phyloP scores from a whole-genome alignment of 1,139 yeast species.

The Taphrina deformans region DNA sequence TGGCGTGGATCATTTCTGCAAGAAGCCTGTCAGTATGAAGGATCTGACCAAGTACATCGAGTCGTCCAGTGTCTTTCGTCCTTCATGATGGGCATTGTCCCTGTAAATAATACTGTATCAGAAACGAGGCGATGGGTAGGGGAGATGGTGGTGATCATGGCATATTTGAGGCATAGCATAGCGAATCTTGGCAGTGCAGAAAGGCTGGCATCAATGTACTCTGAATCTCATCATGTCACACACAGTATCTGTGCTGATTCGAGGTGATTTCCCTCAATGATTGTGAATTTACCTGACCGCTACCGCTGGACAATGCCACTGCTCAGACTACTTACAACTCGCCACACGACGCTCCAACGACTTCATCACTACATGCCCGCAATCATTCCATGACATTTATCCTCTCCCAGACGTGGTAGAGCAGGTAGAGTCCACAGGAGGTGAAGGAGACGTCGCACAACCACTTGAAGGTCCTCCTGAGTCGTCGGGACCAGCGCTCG shows the following conservation, averaged over 20 bases:
- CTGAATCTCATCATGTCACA: too few species aligned
- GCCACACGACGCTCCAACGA: background rate
- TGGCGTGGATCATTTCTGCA: conserved; percentile 17
- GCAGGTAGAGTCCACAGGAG: background rate
- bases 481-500: conserved; percentile 11
- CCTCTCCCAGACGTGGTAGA: conserved; percentile 8
- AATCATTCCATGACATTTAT: background rate
- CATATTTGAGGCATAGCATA: background rate
- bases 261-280: background rate
- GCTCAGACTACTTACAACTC: background rate
- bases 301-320: background rate
- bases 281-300: background rate
- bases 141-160: background rate
- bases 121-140: background rate
- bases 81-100: background rate
- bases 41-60: conserved; percentile 9
- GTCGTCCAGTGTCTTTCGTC: background rate
- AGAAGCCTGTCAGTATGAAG: conserved; percentile 15
- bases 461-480: conserved; percentile 9
- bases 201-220: background rate
- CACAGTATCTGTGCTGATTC: too few species aligned
- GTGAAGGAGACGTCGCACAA: conserved; percentile 9
- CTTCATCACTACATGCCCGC: background rate
- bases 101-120: background rate
- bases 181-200: background rate